Conservation (phyloP, 176 grass and related monocot species). For the Pontederia paniculata region DNA sequence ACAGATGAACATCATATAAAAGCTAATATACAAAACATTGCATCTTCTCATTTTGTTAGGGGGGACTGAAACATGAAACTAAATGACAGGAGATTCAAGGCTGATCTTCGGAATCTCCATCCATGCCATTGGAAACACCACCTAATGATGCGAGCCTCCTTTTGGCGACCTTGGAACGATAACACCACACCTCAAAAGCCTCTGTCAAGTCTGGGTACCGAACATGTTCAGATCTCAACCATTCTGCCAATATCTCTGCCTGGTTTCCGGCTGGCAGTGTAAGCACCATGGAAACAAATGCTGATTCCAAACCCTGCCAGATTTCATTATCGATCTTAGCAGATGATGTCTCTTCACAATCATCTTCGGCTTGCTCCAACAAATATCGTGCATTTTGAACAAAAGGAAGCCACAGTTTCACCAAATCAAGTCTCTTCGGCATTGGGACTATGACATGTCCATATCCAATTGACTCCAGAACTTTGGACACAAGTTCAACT, state of each 20-base stretch:
- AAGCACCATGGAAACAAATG: constrained; percentile 52
- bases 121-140: neutral
- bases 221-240: constrained; percentile 52
- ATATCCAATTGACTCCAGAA: constrained; percentile 52
- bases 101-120: too few species aligned
- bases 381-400: constrained; percentile 28
- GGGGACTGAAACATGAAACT: too few species aligned
- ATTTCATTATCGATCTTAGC: constrained; percentile 39
- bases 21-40: too few species aligned
- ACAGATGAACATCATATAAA: too few species aligned
- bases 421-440: constrained; percentile 26
- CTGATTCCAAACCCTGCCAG: constrained; percentile 54
- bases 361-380: constrained; percentile 14
- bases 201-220: constrained; percentile 64
- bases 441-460: constrained; percentile 52
- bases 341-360: constrained; percentile 16
- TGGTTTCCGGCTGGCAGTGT: constrained; percentile 55
- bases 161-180: constrained; percentile 60
- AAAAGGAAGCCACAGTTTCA: constrained; percentile 59
- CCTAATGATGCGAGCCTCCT: constrained; percentile 18
- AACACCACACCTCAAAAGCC: constrained; percentile 82
- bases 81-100: too few species aligned
- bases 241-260: constrained; percentile 55
- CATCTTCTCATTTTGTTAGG: too few species aligned
- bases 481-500: constrained; percentile 57